phyloP scores from a whole-genome alignment of 768 basidiomycete species.

The Amanita pseudoporphyria region DNA sequence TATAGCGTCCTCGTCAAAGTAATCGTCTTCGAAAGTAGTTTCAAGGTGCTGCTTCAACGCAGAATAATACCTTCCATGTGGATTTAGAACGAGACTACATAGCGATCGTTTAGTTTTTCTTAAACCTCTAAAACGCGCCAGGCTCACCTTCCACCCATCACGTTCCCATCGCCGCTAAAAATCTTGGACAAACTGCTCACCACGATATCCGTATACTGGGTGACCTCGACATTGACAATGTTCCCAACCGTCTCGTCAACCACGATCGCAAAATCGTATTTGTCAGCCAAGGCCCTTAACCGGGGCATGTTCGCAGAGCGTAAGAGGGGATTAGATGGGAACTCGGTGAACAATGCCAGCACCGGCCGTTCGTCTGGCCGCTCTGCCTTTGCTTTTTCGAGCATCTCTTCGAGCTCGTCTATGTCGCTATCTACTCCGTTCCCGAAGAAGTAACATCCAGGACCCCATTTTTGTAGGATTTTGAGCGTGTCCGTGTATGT shows the following conservation, averaged over 20 bases:
- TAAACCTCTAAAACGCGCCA: neutral
- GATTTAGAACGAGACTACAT: slow-evolving; percentile 79
- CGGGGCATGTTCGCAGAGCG: slow-evolving; percentile 72
- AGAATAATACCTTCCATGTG: slow-evolving; percentile 58
- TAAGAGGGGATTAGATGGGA: slow-evolving; percentile 92
- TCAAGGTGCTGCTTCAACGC: slow-evolving; percentile 52
- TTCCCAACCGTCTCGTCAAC: slow-evolving; percentile 95
- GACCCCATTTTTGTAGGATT: slow-evolving; percentile 92
- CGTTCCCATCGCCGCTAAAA: slow-evolving; percentile 90
- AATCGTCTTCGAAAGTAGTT: slow-evolving; percentile 68
- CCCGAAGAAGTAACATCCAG: slow-evolving; percentile 85
- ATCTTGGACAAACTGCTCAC: slow-evolving; percentile 91
- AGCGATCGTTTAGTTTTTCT: neutral
- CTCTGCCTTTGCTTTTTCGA: slow-evolving; percentile 32
- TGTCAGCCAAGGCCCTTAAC: slow-evolving; percentile 73
- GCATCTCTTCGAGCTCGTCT: slow-evolving; percentile 55
- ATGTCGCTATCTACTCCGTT: slow-evolving; percentile 70
- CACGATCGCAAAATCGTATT: slow-evolving; percentile 80
- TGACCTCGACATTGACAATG: slow-evolving; percentile 85
- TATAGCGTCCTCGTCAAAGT: slow-evolving; percentile 86
- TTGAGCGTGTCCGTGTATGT: slow-evolving; percentile 95
- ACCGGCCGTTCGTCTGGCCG: slow-evolving; percentile 47
- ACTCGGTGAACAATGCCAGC: slow-evolving; percentile 82
- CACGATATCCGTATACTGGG: slow-evolving; percentile 81
- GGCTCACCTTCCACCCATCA: slow-evolving; percentile 93